Conservation (phyloP, 2,329 filamentous ascomycete species). For the Nigrospora sphaerica region DNA sequence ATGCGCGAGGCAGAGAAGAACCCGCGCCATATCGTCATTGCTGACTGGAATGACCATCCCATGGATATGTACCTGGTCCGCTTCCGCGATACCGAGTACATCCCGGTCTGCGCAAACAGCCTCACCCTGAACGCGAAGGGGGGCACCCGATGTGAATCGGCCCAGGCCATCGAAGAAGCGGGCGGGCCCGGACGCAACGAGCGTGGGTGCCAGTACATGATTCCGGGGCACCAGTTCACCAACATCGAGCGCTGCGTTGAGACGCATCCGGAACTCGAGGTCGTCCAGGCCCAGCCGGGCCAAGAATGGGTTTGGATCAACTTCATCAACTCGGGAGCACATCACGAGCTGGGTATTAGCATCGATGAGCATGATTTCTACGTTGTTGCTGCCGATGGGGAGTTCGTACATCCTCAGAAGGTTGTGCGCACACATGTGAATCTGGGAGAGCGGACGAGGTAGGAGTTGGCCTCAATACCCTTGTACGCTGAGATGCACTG, state of each 20-base stretch:
- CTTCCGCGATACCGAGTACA: not conserved
- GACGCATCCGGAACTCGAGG: constrained; percentile 7
- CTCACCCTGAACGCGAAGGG: constrained; percentile 5
- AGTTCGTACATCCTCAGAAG: constrained; percentile 10
- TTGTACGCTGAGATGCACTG: too few species aligned
- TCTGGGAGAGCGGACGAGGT: constrained; percentile 10
- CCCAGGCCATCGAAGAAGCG: constrained; percentile 1
- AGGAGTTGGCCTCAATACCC: too few species aligned
- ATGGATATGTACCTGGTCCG: constrained; percentile 8
- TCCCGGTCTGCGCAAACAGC: constrained; percentile 3
- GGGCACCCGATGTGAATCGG: constrained; percentile 4
- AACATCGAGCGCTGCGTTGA: constrained; percentile 4
- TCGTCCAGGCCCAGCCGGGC: constrained; percentile 4
- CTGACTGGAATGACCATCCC: constrained; percentile 9
- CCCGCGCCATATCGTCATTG: constrained; percentile 8
- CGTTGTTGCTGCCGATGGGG: constrained; percentile 9
- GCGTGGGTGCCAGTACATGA: constrained; percentile 3
- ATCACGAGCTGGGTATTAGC: constrained; percentile 9
- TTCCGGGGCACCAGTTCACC: not conserved
- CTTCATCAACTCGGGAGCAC: constrained; percentile 10
- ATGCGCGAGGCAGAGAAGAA: constrained; percentile 7
- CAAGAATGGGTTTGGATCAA: constrained; percentile 10
- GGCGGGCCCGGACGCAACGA: constrained; percentile 7
- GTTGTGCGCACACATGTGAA: constrained; percentile 9
- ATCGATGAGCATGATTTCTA: constrained; percentile 11